Evolutionary conservation across 495 filamentous ascomycete genomes (phyloP), one percentile per base, ranked within the genome.

Genomic region (Bathelium albidoporum): DNA sequence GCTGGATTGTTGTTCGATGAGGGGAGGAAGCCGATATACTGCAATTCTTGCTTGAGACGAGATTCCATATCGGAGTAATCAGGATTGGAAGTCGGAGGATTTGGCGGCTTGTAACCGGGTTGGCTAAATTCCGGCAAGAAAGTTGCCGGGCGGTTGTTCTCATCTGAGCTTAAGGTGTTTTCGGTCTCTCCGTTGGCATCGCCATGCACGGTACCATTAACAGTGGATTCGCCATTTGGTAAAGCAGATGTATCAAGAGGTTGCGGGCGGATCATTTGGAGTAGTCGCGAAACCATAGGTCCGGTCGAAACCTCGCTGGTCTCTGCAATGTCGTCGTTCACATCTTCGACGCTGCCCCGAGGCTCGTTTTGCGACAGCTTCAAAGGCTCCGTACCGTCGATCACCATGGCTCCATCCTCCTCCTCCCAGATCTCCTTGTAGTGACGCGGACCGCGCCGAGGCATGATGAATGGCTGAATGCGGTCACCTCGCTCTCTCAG

Each of bases 381-480:
- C 2, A 67, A 77, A 26, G 68, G 49, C 32, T 65, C 68, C 14
- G 81, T 80, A 2, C 81, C 81, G 65, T 92, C 89, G 22, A 87
- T 73, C 16, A 84, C 82, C 78, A 89, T 85, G 9, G 82, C 74
- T 1, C 89, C 89, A 67, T 98, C 94, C 68, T 98, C 94, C 66
- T 95, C 90, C 1, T 90, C 85, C 95, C 95, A 99, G 3, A 89
- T 77, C 63, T 97, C 91, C 12, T 81, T 85, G 75, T 97, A 97
- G 70, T 87, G 85, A 65, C 84, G 85, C 74, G 89, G 88, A 39
- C 91, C 94, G 10, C 92, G 86, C 59, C 85, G 85, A 1, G 92
- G 93, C 75, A 93, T 92, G 41, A 94, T 76, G 67, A 96, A 97
- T 1, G 91, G 88, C 14, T 80, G 85, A 9, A 82, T 72, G 24